Conservation (phyloP, 208 protist genomes). For the Lotmaria passim region DNA sequence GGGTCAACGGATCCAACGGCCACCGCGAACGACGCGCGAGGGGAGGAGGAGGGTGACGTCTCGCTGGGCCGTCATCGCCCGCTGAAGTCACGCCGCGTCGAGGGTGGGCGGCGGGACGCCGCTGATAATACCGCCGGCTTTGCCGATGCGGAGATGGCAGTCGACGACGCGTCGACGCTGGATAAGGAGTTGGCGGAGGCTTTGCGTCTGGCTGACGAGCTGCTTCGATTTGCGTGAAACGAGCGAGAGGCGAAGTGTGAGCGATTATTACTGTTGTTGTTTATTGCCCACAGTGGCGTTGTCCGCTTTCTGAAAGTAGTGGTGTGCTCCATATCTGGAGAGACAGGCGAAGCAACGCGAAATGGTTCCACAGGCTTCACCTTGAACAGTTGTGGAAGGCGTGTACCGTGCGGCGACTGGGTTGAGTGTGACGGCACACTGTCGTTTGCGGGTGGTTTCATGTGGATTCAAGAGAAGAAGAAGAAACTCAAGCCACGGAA, state of each 20-base stretch:
- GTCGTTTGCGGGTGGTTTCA: too few species aligned
- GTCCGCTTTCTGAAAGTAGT: too few species aligned
- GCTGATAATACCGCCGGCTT: neutral
- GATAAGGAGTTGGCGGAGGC: conserved; percentile 66
- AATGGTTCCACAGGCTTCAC: too few species aligned
- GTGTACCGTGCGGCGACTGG: too few species aligned
- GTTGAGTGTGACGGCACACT: too few species aligned
- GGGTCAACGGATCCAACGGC: conserved; percentile 21
- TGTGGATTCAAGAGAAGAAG: too few species aligned
- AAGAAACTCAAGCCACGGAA: too few species aligned
- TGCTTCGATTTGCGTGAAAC: conserved; percentile 62
- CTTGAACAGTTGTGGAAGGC: too few species aligned
- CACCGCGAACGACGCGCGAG: too few species aligned
- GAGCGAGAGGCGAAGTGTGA: neutral
- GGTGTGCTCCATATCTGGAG: too few species aligned
- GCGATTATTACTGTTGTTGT: conserved; percentile 17
- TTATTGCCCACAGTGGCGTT: neutral
- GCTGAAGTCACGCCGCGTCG: conserved; percentile 8
- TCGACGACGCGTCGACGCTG: conserved; percentile 32
- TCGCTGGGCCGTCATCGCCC: neutral
- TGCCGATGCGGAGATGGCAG: conserved; percentile 22
- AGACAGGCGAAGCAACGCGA: too few species aligned
- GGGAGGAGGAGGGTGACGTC: conserved; percentile 6
- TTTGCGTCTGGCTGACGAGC: conserved; percentile 73
- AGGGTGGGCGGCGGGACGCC: neutral